Conservation (phyloP, 2,329 filamentous ascomycete genomes). For the Fusarium burgessii region DNA sequence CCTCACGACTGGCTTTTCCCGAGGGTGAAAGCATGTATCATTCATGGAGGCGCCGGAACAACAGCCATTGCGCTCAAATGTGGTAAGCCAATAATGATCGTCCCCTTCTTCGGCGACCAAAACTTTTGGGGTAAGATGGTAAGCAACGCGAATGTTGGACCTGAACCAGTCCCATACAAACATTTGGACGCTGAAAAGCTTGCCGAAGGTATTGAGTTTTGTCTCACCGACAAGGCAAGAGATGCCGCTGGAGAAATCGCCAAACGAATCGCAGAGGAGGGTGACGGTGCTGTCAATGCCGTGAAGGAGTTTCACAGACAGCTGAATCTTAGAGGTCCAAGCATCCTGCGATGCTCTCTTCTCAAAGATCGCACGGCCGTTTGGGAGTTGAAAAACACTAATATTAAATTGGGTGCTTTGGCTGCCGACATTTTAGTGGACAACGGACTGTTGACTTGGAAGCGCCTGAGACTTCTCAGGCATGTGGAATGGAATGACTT, state of each 20-base stretch:
- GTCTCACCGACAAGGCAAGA: conserved; percentile 70
- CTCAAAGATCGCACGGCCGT: conserved; percentile 71
- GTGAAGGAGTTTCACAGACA: conserved; percentile 74
- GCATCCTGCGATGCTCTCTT: conserved; percentile 74
- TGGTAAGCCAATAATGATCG: conserved; percentile 78
- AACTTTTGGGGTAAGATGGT: conserved; percentile 83
- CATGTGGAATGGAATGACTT: conserved; percentile 83
- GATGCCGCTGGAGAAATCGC: conserved; percentile 70
- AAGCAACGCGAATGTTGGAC: conserved; percentile 71
- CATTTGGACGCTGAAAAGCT: conserved; percentile 71
- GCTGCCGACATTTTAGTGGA: conserved; percentile 75
- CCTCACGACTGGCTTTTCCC: conserved; percentile 85
- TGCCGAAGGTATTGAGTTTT: conserved; percentile 77
- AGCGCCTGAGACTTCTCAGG: conserved; percentile 71
- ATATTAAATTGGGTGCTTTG: conserved; percentile 69
- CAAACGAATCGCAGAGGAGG: conserved; percentile 69
- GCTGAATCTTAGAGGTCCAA: conserved; percentile 63
- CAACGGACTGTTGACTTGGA: conserved; percentile 71
- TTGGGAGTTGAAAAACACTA: conserved; percentile 73
- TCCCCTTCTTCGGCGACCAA: conserved; percentile 85
- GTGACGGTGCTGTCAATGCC: conserved; percentile 77
- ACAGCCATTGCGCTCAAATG: conserved; percentile 80
- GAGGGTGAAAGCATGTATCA: conserved; percentile 73
- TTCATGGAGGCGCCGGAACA: conserved; percentile 83
- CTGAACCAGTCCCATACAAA: conserved; percentile 76